Percentiles rank a stretch among this genome's conserved stretches.
Evolutionary conservation across 371 early-diverging fungal genomes (phyloP).

Genomic region (Apophysomyces elegans): DNA sequence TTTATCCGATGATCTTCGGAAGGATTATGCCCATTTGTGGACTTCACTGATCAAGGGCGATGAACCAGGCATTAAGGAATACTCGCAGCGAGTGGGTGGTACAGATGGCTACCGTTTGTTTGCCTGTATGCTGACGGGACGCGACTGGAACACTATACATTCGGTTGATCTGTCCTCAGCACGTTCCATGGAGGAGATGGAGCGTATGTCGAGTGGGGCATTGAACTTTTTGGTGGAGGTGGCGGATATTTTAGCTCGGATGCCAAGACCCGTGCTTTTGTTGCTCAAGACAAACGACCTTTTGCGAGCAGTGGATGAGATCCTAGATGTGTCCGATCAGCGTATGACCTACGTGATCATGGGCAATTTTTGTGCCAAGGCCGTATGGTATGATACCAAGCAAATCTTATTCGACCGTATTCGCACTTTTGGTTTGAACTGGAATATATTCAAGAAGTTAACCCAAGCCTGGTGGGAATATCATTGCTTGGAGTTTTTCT

Average conservation of each 20-base stretch:
- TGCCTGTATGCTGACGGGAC: conserved; percentile 85
- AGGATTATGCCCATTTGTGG: conserved; percentile 91
- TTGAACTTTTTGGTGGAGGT: conserved; percentile 75
- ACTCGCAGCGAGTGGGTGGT: conserved; percentile 64
- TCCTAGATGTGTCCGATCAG: conserved; percentile 37
- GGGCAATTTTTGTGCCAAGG: conserved; percentile 62
- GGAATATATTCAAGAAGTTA: conserved; percentile 32
- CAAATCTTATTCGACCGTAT: conserved; percentile 40
- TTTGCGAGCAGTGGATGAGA: conserved; percentile 67
- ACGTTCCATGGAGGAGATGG: conserved; percentile 55
- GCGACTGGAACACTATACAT: conserved; percentile 75
- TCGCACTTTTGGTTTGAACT: conserved; percentile 32
- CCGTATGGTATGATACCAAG: conserved; percentile 49
- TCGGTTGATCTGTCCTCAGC: conserved; percentile 35
- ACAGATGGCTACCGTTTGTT: conserved; percentile 84
- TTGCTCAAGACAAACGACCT: conserved; percentile 93
- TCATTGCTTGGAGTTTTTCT: conserved; percentile 29
- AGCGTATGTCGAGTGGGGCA: conserved; percentile 34
- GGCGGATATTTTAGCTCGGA: conserved; percentile 76
- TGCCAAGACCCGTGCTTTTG: conserved; percentile 83
- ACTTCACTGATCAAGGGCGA: conserved; percentile 79
- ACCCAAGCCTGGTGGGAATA: conserved; percentile 50
- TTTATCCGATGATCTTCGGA: conserved; percentile 69
- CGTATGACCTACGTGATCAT: conserved; percentile 60
- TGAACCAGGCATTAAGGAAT: conserved; percentile 66